Evolutionary conservation across 306 rosid genomes (phyloP).

Genomic region (Nissolia schottii): DNA sequence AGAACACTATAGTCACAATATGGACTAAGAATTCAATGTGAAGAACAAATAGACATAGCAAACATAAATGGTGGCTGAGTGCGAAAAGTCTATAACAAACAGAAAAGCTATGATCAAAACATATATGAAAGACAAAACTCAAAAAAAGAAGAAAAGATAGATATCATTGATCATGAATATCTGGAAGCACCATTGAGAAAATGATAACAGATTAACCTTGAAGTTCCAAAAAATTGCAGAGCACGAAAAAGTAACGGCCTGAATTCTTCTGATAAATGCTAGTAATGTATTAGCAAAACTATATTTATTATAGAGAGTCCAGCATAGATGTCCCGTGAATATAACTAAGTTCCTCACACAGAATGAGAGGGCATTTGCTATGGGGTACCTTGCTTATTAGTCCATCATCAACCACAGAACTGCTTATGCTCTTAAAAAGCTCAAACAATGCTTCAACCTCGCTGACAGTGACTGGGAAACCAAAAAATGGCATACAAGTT

Average conservation of each 20-base stretch:
- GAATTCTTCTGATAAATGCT: background rate
- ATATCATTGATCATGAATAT: background rate
- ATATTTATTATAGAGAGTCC: too few species aligned
- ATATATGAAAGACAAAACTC: too few species aligned
- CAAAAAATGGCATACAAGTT: slow-evolving; percentile 24
- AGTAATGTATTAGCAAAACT: too few species aligned
- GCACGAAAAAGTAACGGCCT: background rate
- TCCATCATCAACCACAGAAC: slow-evolving; percentile 90
- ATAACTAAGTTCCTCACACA: background rate
- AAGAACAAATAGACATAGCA: background rate
- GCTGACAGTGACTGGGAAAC: slow-evolving; percentile 78
- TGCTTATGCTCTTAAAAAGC: slow-evolving; percentile 94
- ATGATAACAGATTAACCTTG: background rate
- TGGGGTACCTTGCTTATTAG: slow-evolving; percentile 76
- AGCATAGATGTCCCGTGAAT: background rate
- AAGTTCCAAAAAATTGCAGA: background rate
- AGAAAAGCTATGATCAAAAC: too few species aligned
- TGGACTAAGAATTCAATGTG: background rate
- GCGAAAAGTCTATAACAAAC: background rate
- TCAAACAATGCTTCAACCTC: slow-evolving; percentile 96
- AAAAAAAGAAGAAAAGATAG: too few species aligned
- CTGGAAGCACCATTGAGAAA: background rate
- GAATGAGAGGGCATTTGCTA: background rate
- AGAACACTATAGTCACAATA: slow-evolving; percentile 15
- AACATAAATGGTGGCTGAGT: background rate